Evolutionary conservation across 805 yeast species (phyloP).

Genomic region (Phaffomyces opuntiae): DNA sequence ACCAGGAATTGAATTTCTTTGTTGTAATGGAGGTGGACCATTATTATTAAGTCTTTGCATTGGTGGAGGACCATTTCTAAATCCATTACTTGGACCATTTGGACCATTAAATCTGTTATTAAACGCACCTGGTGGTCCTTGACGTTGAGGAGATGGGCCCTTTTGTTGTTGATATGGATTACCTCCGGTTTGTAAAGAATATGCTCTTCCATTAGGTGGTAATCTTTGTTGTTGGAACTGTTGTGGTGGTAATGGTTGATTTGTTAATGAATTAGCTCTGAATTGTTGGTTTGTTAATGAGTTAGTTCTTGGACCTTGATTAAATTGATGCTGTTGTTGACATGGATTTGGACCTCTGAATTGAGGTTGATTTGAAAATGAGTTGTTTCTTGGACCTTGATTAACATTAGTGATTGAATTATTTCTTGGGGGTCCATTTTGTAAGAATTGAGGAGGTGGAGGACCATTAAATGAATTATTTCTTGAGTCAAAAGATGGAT

Average conservation of each 20-base stretch:
- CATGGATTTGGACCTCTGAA: not conserved
- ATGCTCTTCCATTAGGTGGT: not conserved
- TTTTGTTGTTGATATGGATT: constrained; percentile 1
- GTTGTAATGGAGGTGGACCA: constrained; percentile 1
- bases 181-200: not conserved
- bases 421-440: constrained; percentile 8
- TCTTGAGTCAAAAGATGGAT: constrained; percentile 4
- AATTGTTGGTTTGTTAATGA: not conserved
- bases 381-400: not conserved
- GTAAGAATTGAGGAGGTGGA: constrained; percentile 12
- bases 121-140: not conserved
- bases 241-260: not conserved
- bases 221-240: not conserved
- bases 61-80: not conserved
- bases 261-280: not conserved
- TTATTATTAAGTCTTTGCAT: not conserved
- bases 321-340: not conserved
- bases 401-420: constrained; percentile 9
- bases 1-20: constrained; percentile 15
- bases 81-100: not conserved
- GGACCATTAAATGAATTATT: constrained; percentile 13
- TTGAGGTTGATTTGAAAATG: not conserved
- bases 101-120: not conserved
- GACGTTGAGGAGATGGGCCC: not conserved
- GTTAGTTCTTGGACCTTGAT: not conserved